Base-by-base conservation (phyloP, 768 basidiomycete species). In the Russula sp. region DNA sequence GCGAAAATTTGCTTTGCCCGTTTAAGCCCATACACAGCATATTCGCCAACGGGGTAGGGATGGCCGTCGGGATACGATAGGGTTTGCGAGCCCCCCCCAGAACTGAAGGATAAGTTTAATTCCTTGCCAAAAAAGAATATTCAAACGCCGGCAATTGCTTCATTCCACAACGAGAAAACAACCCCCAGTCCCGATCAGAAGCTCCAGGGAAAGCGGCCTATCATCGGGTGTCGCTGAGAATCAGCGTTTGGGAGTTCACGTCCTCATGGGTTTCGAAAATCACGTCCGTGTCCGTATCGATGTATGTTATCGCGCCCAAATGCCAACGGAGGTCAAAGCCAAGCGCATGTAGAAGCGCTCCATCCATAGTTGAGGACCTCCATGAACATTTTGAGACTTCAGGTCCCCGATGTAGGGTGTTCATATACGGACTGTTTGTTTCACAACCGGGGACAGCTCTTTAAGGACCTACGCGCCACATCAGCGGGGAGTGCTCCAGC, bases 301-400 rank as follows among this genome's bases (percentile, higher is more conserved):
- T 38, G 20, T 42, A 18, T 53, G 10, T 34, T 20, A 58, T 52
- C 9, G 43, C 22, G 29, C 61, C 41, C 46, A 34, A 38, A 13
- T 53, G 46, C 20, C 39, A 53, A 53, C 35, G 46, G 41, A 11
- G 20, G 57, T 49, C 35, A 53, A 25, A 22, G 35, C 43, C 34
- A 18, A 56, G 32, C 29, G 11, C 45, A 34, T 10, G 42, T 20
- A 42, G 50, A 38, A 43, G 57, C 51, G 41, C 57, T 49, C 57
- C 6, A 14, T 18, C 51, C 34, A 16, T 22, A 25, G 32, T 18
- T 41, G 45, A 47, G 56, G 50, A 34, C 32, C 56, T 51, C 36
- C 8, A 46, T 63, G 50, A n/a, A 63, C 45, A n/a, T 63, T 58
- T 52, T 22, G 46, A 58, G 29, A 35, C 56, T 45, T 52, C 56